phyloP scores from a whole-genome alignment of 2,329 filamentous ascomycete genomes.

The Polytolypa hystricis region DNA sequence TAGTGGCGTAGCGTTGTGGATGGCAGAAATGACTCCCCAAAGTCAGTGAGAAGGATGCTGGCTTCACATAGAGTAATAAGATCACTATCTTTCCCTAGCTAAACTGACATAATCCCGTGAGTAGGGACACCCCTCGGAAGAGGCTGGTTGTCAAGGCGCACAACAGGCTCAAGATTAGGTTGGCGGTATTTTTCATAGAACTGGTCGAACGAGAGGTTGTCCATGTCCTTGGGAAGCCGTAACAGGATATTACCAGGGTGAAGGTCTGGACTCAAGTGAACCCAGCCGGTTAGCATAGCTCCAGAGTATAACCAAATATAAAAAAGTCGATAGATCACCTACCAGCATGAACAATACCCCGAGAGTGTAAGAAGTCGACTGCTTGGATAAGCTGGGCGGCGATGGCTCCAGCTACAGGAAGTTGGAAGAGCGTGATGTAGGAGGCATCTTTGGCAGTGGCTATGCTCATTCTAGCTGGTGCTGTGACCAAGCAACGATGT shows the following conservation, averaged over 20 bases:
- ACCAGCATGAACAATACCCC: conserved; percentile 18
- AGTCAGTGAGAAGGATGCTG: conserved; percentile 10
- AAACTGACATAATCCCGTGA: conserved; percentile 6
- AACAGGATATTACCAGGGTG: conserved; percentile 18
- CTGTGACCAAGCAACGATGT: conserved; percentile 15
- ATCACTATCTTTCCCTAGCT: conserved; percentile 6
- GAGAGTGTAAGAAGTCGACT: conserved; percentile 16
- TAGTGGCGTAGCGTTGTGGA: conserved; percentile 3
- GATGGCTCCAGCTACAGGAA: conserved; percentile 15
- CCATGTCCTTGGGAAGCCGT: conserved; percentile 12
- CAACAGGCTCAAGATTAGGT: conserved; percentile 10
- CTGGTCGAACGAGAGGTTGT: conserved; percentile 14
- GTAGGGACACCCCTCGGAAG: conserved; percentile 7
- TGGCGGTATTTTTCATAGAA: conserved; percentile 16
- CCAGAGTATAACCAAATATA: conserved; percentile 3
- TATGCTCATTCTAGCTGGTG: conserved; percentile 14
- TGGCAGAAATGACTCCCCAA: conserved; percentile 12
- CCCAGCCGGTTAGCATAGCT: neutral
- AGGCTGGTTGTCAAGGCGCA: conserved; percentile 6
- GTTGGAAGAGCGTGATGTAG: conserved; percentile 11
- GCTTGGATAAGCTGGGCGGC: conserved; percentile 15
- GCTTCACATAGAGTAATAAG: conserved; percentile 7
- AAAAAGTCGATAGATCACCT: conserved; percentile 3
- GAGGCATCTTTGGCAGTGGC: conserved; percentile 16
- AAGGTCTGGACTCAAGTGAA: conserved; percentile 15